These are phyloP conservation scores for Trichoderma reesei DNA, from an alignment of 495 filamentous ascomycete species.

Conservation along the genomic window DNA sequence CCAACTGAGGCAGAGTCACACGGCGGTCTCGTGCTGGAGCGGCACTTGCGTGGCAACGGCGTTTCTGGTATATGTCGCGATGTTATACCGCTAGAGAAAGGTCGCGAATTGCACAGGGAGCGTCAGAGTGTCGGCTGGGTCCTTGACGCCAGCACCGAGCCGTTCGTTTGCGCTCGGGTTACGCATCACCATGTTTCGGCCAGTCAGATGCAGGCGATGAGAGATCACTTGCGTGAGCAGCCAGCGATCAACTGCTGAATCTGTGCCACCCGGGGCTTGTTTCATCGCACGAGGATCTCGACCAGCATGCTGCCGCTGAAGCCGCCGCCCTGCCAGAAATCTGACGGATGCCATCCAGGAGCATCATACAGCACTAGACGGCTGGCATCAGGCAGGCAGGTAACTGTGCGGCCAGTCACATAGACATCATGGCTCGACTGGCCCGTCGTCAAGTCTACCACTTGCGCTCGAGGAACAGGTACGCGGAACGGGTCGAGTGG, in stretches of 20 bases:
- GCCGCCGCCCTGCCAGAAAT: not conserved
- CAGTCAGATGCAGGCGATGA: not conserved
- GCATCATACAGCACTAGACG: not conserved
- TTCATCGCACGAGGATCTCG: constrained; percentile 3
- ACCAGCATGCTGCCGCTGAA: not conserved
- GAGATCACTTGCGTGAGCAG: not conserved
- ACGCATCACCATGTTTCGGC: not conserved
- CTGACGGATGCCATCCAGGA: not conserved
- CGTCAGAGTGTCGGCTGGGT: not conserved
- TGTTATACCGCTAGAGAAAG: not conserved
- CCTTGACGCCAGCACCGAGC: not conserved
- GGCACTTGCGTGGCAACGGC: not conserved
- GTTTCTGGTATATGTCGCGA: constrained; percentile 5
- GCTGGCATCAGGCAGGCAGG: not conserved
- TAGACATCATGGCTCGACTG: not conserved
- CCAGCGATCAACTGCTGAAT: not conserved
- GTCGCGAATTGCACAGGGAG: not conserved
- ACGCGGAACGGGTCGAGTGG: not conserved
- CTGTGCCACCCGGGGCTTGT: not conserved
- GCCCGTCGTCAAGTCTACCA: not conserved
- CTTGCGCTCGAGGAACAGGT: not conserved
- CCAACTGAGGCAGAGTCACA: not conserved
- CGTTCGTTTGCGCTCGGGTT: not conserved
- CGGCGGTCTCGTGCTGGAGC: not conserved
- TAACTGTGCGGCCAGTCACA: not conserved